Conservation (phyloP, 2,329 filamentous ascomycete species). For the Sporothrix phasma region DNA sequence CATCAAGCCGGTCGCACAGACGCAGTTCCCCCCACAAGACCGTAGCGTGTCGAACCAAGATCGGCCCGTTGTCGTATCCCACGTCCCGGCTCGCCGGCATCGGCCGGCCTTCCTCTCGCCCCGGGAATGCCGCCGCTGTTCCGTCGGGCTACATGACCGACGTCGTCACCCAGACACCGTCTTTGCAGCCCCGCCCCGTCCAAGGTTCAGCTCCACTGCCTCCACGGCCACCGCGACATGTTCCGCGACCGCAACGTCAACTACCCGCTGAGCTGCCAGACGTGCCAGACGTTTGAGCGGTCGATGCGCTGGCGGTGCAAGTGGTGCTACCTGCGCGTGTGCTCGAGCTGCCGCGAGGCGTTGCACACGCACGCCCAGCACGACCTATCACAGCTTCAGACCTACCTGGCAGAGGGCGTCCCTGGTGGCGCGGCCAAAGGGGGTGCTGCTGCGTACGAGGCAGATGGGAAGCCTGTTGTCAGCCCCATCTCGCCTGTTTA, state of each 20-base stretch:
- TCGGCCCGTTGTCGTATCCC: background rate
- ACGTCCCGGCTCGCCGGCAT: background rate
- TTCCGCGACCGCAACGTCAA: constrained; percentile 37
- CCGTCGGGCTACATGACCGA: constrained; percentile 20
- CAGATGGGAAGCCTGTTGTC: background rate
- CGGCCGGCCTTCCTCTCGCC: background rate
- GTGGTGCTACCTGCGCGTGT: constrained; percentile 44
- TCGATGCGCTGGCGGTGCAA: constrained; percentile 38
- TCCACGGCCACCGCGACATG: constrained; percentile 39
- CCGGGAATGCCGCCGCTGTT: constrained; percentile 21
- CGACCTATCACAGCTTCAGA: constrained; percentile 35
- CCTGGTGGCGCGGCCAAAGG: background rate
- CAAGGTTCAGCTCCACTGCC: constrained; percentile 35
- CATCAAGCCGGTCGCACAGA: constrained; percentile 1
- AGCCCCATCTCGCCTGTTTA: background rate
- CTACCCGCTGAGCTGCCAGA: constrained; percentile 45
- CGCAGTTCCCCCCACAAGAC: background rate
- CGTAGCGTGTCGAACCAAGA: background rate
- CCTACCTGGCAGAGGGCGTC: background rate
- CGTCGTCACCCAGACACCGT: constrained; percentile 28
- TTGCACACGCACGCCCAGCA: constrained; percentile 33
- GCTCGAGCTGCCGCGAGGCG: constrained; percentile 35
- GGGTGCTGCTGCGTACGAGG: background rate
- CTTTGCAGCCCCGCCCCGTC: constrained; percentile 34
- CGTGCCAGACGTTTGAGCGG: constrained; percentile 38